phyloP scores from a whole-genome alignment of 2,329 filamentous ascomycete genomes.

The Drechslerella coelobrocha region DNA sequence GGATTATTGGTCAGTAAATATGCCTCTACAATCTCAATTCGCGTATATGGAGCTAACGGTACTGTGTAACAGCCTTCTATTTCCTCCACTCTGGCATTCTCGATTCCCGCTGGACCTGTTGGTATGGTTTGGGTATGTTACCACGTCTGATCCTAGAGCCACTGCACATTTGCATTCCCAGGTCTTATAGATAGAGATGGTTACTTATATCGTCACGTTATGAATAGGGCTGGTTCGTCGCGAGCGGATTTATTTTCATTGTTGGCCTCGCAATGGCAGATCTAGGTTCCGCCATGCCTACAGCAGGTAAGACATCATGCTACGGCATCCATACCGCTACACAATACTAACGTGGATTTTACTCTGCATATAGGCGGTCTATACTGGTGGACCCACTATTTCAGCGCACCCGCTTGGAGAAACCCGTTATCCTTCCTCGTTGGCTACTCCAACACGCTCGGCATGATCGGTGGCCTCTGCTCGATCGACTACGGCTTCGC shows the following conservation, averaged over 20 bases:
- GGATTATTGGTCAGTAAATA: slow-evolving; percentile 64
- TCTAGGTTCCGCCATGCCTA: slow-evolving; percentile 54
- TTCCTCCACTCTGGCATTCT: slow-evolving; percentile 67
- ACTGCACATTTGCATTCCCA: not conserved
- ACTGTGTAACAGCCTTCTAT: slow-evolving; percentile 60
- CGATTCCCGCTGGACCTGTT: slow-evolving; percentile 66
- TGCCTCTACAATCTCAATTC: not conserved
- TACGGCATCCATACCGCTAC: too few species aligned
- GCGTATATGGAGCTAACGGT: not conserved
- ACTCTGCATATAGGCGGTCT: slow-evolving; percentile 66
- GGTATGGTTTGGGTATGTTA: slow-evolving; percentile 67
- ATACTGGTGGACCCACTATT: slow-evolving; percentile 69
- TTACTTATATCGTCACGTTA: slow-evolving; percentile 6
- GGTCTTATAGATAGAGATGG: slow-evolving; percentile 14
- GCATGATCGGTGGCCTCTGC: slow-evolving; percentile 68
- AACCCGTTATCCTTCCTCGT: slow-evolving; percentile 61
- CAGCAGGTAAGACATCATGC: slow-evolving; percentile 3
- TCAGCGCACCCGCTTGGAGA: slow-evolving; percentile 64
- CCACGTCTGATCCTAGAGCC: not conserved
- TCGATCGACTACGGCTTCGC: slow-evolving; percentile 68
- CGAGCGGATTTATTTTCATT: slow-evolving; percentile 66
- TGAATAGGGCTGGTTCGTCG: slow-evolving; percentile 65
- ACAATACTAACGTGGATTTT: too few species aligned
- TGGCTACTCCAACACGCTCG: slow-evolving; percentile 46
- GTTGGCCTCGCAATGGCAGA: slow-evolving; percentile 68